phyloP scores from a whole-genome alignment of 352 stramenopile genomes.

The Blastocystis sp. region DNA sequence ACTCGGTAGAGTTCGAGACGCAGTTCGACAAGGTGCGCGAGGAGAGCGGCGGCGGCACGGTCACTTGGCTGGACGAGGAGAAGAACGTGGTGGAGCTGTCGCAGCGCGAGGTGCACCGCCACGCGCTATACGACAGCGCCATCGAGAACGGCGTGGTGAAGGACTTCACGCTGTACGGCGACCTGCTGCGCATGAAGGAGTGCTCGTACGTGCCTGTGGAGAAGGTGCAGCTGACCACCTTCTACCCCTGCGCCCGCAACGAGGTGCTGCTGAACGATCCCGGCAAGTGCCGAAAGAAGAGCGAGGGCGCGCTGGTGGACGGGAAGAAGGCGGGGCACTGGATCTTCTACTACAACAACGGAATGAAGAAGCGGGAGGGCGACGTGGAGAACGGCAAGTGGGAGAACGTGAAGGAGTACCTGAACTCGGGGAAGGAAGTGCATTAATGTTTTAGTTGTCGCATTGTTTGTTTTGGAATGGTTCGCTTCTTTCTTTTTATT shows the following conservation, averaged over 20 bases:
- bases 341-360: conserved; percentile 57
- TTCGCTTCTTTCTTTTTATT: not conserved
- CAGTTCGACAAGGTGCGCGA: conserved; percentile 14
- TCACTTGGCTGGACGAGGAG: not conserved
- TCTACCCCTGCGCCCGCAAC: conserved; percentile 8
- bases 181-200: not conserved
- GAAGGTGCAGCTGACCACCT: not conserved
- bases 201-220: not conserved
- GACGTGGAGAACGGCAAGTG: not conserved
- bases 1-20: not conserved
- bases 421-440: conserved; percentile 44
- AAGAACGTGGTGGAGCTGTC: not conserved
- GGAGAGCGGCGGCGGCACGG: not conserved
- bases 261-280: not conserved
- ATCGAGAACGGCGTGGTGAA: not conserved
- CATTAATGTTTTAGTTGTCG: not conserved
- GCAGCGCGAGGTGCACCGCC: not conserved
- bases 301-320: not conserved
- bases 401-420: conserved; percentile 1
- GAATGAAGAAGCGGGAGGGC: conserved; percentile 19
- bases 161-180: conserved; percentile 33
- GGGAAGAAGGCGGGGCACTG: not conserved
- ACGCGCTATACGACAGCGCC: not conserved
- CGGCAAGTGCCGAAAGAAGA: not conserved
- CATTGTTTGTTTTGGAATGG: conserved; percentile 43